Percentiles rank a stretch among this genome's conserved stretches.
These are phyloP conservation scores for Fereydounia khargensis DNA, from an alignment of 1,284 basidiomycete genomes.

Conservation along the genomic window DNA sequence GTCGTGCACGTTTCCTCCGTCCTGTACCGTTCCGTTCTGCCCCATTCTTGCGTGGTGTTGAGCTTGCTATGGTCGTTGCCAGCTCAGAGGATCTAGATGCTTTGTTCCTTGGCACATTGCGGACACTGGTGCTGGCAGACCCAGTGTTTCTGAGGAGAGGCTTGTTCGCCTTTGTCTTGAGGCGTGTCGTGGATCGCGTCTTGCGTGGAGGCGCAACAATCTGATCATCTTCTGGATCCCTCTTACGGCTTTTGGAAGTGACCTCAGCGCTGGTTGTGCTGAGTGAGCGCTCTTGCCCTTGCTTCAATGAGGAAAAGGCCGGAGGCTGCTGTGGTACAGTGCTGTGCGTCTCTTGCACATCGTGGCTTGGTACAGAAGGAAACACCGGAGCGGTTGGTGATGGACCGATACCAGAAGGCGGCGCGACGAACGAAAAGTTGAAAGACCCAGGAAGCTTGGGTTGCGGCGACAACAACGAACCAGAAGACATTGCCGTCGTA, in stretches of 20 bases:
- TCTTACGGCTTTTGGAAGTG: not conserved
- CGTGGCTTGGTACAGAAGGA: not conserved
- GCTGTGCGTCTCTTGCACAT: not conserved
- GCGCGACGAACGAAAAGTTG: not conserved
- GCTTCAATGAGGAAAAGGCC: no score
- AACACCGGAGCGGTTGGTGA: not conserved
- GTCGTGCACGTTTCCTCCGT: no score
- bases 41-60: not conserved
- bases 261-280: no score
- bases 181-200: no score
- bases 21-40: no score
- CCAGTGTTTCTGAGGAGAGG: no score
- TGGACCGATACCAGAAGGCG: not conserved
- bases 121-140: no score
- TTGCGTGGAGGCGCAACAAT: slow-evolving; percentile 1
- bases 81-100: not conserved
- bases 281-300: no score
- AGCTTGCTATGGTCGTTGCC: no score
- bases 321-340: not conserved
- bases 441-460: slow-evolving; percentile 1
- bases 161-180: no score
- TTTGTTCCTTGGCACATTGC: not conserved
- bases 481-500: not conserved
- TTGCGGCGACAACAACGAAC: not conserved
- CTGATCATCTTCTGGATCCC: not conserved